Base-by-base conservation (phyloP, 768 basidiomycete genomes). In the Termitomyces sp. region DNA sequence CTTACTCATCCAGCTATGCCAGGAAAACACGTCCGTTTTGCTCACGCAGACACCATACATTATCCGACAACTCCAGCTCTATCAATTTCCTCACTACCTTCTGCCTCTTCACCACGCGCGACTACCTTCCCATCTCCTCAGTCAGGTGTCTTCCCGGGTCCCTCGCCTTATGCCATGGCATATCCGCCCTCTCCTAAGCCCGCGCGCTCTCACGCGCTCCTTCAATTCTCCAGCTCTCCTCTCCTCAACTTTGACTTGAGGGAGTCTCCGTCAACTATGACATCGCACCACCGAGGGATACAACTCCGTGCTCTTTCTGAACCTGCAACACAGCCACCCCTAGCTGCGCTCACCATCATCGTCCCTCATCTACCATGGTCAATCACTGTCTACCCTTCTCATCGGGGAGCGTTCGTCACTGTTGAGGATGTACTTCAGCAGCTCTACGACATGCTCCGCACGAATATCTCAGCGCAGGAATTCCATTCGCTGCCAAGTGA, bases 391-490 rank as follows among this genome's bases (percentile, higher is more conserved):
- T 59, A 65, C 28, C 68, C 75, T 0, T 50, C 32, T 3, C 49
- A n/a, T n/a, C 69, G 63, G 22, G 66, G 70, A 3, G 16, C 67
- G 0, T 73, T 67, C 45, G 71, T 78, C 57, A 74, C 74, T 0
- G 66, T 78, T 51, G 69, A 71, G 32, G 83, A 85, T 51, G 74
- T 74, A 16, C 62, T 73, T 18, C 67, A 70, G 42, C 62, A 65
- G 7, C 53, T 72, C 8, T 71, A 83, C 67, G 63, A 70, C 55
- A 70, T 70, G 56, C 75, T 86, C 35, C 79, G 82, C 22, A 66
- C 68, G n/a, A 74, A 76, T 7, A 77, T 82, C 13, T 74, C 77
- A 18, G 59, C 69, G 0, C 51, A 66, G 35, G 87, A 88, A 67
- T 84, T 78, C 67, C 62, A 74, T 46, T 58, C 66, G 2, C 69